These are phyloP conservation scores for Monosporascus sp. DNA, from an alignment of 2,329 filamentous ascomycete species.

Conservation along the genomic window DNA sequence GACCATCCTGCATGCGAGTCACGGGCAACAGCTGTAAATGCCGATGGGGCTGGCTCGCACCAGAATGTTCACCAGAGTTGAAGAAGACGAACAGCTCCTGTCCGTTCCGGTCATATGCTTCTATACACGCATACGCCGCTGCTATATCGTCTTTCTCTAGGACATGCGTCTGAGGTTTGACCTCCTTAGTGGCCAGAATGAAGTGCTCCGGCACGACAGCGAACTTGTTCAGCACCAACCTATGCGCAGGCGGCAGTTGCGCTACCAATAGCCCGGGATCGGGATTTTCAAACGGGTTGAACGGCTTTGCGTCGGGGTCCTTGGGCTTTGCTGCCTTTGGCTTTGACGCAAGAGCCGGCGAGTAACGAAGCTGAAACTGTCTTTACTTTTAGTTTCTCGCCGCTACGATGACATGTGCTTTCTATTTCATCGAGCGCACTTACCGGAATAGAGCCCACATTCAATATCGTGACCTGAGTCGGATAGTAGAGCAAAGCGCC, in stretches of 20 bases:
- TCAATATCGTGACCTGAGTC: neutral
- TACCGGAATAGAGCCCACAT: constrained; percentile 33
- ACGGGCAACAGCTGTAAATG: constrained; percentile 70
- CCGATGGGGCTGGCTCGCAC: constrained; percentile 66
- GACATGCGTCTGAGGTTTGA: constrained; percentile 60
- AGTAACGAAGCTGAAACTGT: constrained; percentile 70
- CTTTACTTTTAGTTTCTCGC: neutral
- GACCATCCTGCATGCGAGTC: constrained; percentile 53
- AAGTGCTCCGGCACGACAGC: constrained; percentile 67
- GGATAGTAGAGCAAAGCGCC: neutral
- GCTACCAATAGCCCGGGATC: constrained; percentile 48
- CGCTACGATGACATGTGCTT: neutral
- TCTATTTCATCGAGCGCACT: constrained; percentile 10
- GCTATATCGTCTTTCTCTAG: constrained; percentile 57
- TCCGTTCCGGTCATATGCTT: constrained; percentile 40
- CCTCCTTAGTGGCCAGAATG: constrained; percentile 62
- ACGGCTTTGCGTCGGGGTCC: constrained; percentile 33
- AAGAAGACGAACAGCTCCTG: constrained; percentile 60
- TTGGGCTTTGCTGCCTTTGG: constrained; percentile 46
- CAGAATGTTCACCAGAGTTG: constrained; percentile 65
- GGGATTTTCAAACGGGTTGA: constrained; percentile 64
- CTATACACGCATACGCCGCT: constrained; percentile 57
- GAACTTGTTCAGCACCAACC: constrained; percentile 71
- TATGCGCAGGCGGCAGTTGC: constrained; percentile 50
- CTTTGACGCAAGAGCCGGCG: constrained; percentile 63